Percentiles rank a stretch among this genome's conserved stretches.
Evolutionary conservation across 805 yeast species (phyloP).

Genomic region (Kodamaea lidongshanica): DNA sequence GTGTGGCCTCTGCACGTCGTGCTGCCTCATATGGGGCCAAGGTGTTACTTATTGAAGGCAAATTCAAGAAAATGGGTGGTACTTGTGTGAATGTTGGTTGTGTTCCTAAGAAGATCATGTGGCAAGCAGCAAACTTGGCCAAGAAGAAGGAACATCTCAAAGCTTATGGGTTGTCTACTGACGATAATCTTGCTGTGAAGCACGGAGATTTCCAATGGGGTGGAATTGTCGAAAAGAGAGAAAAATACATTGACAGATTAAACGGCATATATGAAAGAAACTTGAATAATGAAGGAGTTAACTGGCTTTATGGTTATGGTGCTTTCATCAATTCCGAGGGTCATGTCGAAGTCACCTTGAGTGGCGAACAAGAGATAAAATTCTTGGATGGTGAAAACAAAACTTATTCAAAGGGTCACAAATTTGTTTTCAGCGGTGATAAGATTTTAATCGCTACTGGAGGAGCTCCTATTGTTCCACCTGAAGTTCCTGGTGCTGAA

Average conservation of each 20-base stretch:
- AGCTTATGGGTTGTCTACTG: constrained; percentile 73
- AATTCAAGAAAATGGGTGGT: constrained; percentile 72
- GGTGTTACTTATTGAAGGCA: constrained; percentile 73
- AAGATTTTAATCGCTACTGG: constrained; percentile 89
- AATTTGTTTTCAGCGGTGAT: constrained; percentile 65
- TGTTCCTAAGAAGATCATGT: constrained; percentile 98
- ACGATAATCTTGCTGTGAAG: constrained; percentile 43
- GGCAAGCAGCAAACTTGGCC: constrained; percentile 94
- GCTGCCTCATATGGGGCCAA: constrained; percentile 94
- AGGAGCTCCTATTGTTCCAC: constrained; percentile 73
- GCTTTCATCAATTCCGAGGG: constrained; percentile 57
- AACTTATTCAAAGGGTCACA: constrained; percentile 43
- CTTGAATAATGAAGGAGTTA: constrained; percentile 83
- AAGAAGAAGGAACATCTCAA: constrained; percentile 64
- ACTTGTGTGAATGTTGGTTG: constrained; percentile 99
- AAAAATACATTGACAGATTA: constrained; percentile 79
- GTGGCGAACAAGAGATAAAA: constrained; percentile 34
- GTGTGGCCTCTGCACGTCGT: constrained; percentile 96
- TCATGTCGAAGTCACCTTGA: constrained; percentile 64
- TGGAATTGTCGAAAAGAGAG: constrained; percentile 77
- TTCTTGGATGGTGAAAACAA: constrained; percentile 26
- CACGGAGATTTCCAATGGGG: constrained; percentile 71
- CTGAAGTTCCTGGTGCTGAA: constrained; percentile 70
- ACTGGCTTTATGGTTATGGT: constrained; percentile 81
- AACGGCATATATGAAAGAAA: constrained; percentile 93